Percentiles rank a stretch among this genome's conserved stretches.
Conservation (phyloP, 2,329 filamentous ascomycete species). For the Penicillium sp. region DNA sequence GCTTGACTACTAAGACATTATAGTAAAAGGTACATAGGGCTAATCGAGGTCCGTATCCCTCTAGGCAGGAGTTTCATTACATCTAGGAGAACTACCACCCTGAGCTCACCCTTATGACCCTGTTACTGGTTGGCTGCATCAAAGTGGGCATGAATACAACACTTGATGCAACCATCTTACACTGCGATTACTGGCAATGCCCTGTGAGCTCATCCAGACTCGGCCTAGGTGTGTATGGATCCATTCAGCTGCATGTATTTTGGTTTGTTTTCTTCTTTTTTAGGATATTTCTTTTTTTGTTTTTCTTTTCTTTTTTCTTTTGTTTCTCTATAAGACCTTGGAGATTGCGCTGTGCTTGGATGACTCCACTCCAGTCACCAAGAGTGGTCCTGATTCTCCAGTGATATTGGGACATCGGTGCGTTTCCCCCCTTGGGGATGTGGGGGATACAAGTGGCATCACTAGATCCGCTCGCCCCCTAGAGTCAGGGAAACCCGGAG, state of each 20-base stretch:
- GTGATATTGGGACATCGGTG: not conserved
- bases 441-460: slow-evolving; percentile 19
- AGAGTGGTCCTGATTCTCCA: not conserved
- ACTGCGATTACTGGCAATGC: slow-evolving; percentile 13
- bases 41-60: slow-evolving; percentile 17
- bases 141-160: slow-evolving; percentile 14
- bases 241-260: slow-evolving; percentile 2
- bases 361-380: not conserved
- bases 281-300: not conserved
- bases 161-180: slow-evolving; percentile 21
- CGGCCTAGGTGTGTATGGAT: not conserved
- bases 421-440: slow-evolving; percentile 19
- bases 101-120: slow-evolving; percentile 14
- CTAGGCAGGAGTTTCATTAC: slow-evolving; percentile 21
- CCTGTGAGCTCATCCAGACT: slow-evolving; percentile 10
- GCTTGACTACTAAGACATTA: not conserved
- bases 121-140: slow-evolving; percentile 20
- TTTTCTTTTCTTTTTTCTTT: not conserved
- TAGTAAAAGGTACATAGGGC: not conserved
- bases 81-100: slow-evolving; percentile 21
- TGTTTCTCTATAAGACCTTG: not conserved
- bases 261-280: not conserved
- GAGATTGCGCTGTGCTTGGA: not conserved
- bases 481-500: slow-evolving; percentile 6
- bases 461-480: slow-evolving; percentile 19